Evolutionary conservation across 495 filamentous ascomycete genomes (phyloP).

Genomic region (Aspergillus carlsbadensis): DNA sequence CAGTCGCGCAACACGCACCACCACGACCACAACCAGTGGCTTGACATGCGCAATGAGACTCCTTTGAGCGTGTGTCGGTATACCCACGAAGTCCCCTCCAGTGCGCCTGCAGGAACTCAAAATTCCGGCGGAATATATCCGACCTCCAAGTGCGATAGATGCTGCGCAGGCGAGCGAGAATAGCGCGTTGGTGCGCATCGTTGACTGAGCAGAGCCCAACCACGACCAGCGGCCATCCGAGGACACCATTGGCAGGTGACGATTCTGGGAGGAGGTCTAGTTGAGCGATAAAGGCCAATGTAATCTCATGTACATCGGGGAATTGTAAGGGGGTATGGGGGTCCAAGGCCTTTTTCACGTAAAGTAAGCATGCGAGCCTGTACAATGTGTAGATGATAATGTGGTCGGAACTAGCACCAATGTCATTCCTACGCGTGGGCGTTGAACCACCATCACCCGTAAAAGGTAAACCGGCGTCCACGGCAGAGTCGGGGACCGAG

Average conservation of each 20-base stretch:
- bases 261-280: constrained; percentile 10
- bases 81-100: no score
- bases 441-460: no score
- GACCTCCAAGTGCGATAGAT: constrained; percentile 6
- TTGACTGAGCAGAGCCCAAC: constrained; percentile 11
- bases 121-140: constrained; percentile 1
- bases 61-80: no score
- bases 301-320: no score
- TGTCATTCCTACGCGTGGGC: no score
- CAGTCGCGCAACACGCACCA: no score
- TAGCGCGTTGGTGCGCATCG: constrained; percentile 11
- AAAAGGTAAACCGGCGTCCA: no score
- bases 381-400: neutral
- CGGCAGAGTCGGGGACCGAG: no score
- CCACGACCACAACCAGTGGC: no score
- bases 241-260: constrained; percentile 15
- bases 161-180: constrained; percentile 4
- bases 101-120: neutral
- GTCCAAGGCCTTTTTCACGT: neutral
- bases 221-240: constrained; percentile 24
- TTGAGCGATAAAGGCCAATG: neutral
- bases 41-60: no score
- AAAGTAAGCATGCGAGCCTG: neutral
- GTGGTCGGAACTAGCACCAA: neutral
- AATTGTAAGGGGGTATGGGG: neutral